A percentile compares a stretch with the other conserved stretches of the same genome.
These are phyloP conservation scores for Agapanthus africanus DNA, from an alignment of 106 monocot species.

Conservation along the genomic window DNA sequence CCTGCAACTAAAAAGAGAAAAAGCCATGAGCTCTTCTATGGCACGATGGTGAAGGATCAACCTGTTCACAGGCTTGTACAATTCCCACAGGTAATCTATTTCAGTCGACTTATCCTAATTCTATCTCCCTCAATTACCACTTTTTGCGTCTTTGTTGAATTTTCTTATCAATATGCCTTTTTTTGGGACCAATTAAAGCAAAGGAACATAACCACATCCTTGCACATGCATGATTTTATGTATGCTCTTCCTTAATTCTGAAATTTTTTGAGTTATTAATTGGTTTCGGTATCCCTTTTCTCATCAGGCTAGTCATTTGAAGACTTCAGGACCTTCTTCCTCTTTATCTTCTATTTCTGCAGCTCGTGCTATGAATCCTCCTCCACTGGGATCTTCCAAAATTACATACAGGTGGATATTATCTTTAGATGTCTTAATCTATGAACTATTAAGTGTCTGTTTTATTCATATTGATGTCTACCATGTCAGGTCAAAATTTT, in stretches of 20 bases:
- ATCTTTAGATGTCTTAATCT: slow-evolving; percentile 1
- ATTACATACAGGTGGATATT: slow-evolving; percentile 60
- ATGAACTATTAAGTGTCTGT: neutral
- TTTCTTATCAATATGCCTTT: neutral
- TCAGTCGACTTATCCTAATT: neutral
- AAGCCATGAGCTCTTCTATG: slow-evolving; percentile 47
- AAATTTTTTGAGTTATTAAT: slow-evolving; percentile 1
- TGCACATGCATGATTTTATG: neutral
- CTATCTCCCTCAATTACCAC: neutral
- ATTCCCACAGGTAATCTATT: slow-evolving; percentile 35
- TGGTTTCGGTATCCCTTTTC: neutral
- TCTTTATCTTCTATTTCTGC: slow-evolving; percentile 29
- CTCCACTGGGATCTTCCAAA: slow-evolving; percentile 36
- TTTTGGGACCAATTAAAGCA: neutral
- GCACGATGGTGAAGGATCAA: slow-evolving; percentile 30
- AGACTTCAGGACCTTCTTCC: slow-evolving; percentile 20
- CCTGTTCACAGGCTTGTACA: slow-evolving; percentile 32
- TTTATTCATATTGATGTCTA: neutral
- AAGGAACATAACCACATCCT: neutral
- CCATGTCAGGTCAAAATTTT: too few species aligned
- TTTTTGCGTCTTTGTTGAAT: neutral
- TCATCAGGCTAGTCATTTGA: slow-evolving; percentile 45
- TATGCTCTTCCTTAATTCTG: neutral
- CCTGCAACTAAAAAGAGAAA: slow-evolving; percentile 76
- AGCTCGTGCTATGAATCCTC: slow-evolving; percentile 18